phyloP scores from a whole-genome alignment of 129 eudicot genomes.

The Lonicera japonica region DNA sequence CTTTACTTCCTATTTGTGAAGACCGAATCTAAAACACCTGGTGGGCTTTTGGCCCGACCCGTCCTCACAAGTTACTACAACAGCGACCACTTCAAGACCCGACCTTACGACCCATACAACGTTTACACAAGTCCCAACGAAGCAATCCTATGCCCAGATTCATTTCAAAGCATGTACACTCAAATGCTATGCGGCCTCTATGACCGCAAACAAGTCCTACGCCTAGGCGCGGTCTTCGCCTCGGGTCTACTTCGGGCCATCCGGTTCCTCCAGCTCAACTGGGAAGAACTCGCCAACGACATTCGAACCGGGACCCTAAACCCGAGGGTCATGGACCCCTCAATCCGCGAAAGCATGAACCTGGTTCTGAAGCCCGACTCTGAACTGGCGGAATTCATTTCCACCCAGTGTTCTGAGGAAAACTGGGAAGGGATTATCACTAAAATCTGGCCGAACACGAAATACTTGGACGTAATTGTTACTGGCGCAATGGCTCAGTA shows the following conservation, averaged over 20 bases:
- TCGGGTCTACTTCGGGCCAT: constrained; percentile 97
- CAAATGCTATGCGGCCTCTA: constrained; percentile 94
- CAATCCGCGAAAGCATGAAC: constrained; percentile 41
- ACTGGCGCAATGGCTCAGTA: constrained; percentile 99
- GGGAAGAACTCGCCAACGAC: constrained; percentile 59
- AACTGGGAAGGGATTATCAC: constrained; percentile 76
- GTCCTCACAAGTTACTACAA: constrained; percentile 91
- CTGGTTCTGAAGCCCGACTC: constrained; percentile 44
- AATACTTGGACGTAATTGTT: constrained; percentile 81
- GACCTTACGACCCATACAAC: constrained; percentile 87
- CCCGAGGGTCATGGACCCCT: constrained; percentile 43
- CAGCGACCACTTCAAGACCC: constrained; percentile 88
- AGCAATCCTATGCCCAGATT: constrained; percentile 84
- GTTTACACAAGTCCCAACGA: constrained; percentile 90
- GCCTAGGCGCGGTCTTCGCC: constrained; percentile 90
- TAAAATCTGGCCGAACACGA: constrained; percentile 85
- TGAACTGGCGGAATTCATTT: constrained; percentile 50
- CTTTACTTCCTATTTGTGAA: constrained; percentile 85
- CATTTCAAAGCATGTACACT: constrained; percentile 88
- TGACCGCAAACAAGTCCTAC: constrained; percentile 71
- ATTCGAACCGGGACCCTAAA: constrained; percentile 68
- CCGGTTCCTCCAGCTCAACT: constrained; percentile 89
- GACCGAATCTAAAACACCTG: constrained; percentile 86
- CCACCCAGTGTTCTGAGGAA: constrained; percentile 44
- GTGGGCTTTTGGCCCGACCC: constrained; percentile 89